Conservation (phyloP, 1,284 basidiomycete species). For the Cryptococcus deneoformans region DNA sequence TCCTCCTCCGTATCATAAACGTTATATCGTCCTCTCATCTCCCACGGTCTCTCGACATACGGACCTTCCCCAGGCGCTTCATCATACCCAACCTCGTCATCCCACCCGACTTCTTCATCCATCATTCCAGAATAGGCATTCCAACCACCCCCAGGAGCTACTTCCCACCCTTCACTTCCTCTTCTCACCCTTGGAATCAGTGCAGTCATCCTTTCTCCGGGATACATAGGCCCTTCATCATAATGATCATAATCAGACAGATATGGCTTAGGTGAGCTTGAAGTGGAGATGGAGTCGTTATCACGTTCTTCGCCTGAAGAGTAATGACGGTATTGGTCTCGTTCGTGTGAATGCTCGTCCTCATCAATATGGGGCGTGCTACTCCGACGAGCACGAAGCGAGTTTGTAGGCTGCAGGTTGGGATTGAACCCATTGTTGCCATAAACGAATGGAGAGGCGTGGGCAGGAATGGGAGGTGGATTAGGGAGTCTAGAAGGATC, state of each 20-base stretch:
- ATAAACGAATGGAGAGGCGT: slow-evolving; percentile 76
- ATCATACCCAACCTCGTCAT: slow-evolving; percentile 5
- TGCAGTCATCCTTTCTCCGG: slow-evolving; percentile 9
- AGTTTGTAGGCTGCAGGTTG: slow-evolving; percentile 61
- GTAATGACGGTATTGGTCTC: slow-evolving; percentile 7
- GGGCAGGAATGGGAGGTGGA: slow-evolving; percentile 29
- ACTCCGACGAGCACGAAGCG: slow-evolving; percentile 53
- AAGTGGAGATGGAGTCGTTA: slow-evolving; percentile 12
- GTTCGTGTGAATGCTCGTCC: background rate
- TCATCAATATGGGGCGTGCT: background rate
- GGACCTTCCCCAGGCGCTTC: background rate
- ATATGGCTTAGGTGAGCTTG: slow-evolving; percentile 41
- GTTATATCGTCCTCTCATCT: slow-evolving; percentile 27
- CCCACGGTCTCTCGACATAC: slow-evolving; percentile 20
- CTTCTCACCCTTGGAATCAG: slow-evolving; percentile 17
- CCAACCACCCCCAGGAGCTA: slow-evolving; percentile 16
- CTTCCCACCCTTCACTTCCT: slow-evolving; percentile 42
- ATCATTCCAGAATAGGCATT: background rate
- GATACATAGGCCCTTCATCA: slow-evolving; percentile 30
- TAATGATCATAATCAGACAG: slow-evolving; percentile 52
- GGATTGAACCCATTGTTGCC: slow-evolving; percentile 68
- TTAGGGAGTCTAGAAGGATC: slow-evolving; percentile 48
- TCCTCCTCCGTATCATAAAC: slow-evolving; percentile 21
- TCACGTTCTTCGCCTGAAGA: slow-evolving; percentile 57
- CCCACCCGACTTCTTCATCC: slow-evolving; percentile 6